Evolutionary conservation across 1,139 yeast genomes (phyloP), one percentile per base, ranked within the genome.

Genomic region (Meyerozyma elateridarum): DNA sequence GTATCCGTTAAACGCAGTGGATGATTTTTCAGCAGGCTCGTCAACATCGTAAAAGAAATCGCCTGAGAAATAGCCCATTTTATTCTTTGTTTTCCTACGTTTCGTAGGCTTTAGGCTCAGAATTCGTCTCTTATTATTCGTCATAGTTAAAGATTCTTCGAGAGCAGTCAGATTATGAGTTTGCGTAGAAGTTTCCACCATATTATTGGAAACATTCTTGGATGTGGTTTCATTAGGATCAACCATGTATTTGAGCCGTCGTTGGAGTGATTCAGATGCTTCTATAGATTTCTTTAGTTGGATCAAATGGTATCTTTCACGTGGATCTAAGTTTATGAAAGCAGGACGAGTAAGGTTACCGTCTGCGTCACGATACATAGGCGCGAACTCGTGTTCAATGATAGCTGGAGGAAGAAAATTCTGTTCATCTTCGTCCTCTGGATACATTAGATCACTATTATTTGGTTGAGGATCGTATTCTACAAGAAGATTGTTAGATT

Each of bases 281-380:
- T 66, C 66, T 6, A 65, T 46, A 2, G 70, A 54, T 36, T 54
- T 53, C 36, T 67, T 68, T 34, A 67, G 45, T 39, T 64, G 70
- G 26, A 68, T 46, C 30, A 68, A 49, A 12, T 64, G 67, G 40
- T 67, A 64, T 27, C 74, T 51, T 42, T 68, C 73, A 21, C 60
- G 44, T 0, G 73, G 74, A 34, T 66, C 72, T 30, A 67, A 52
- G 33, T 64, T 64, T 22, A 68, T 65, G 41, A 66, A 64, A n/a
- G 73, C 72, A 0, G 74, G 73, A 32, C 74, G 52, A 2, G 60
- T 66, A 31, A 64, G 44, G 36, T 64, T 59, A 2, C 73, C 72
- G 1, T 56, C 53, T 4, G 50, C 53, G 37, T 67, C 73, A 6
- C 19, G 27, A 38, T 63, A 63, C 25, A 60, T 40, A 1, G 64